Percentiles rank a stretch among this genome's conserved stretches.
These are phyloP conservation scores for Puccinia novopanici DNA, from an alignment of 1,284 basidiomycete species.

Conservation along the genomic window DNA sequence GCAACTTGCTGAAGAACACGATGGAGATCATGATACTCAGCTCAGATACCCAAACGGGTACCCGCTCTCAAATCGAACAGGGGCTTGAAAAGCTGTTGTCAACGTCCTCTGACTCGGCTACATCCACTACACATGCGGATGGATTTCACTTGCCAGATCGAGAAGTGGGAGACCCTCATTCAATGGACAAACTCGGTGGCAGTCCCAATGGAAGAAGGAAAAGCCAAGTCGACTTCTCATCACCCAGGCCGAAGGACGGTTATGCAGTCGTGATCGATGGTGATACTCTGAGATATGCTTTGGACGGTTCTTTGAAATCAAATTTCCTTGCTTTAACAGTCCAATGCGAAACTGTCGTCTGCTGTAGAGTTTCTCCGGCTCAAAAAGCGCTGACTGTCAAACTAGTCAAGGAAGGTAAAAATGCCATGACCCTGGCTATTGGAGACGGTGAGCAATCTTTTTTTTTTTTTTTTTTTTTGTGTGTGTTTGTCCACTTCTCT, in stretches of 20 bases:
- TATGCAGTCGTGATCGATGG: conserved; percentile 97
- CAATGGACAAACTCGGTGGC: background rate
- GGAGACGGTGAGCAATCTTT: conserved; percentile 70
- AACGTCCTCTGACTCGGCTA: conserved; percentile 58
- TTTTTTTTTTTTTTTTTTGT: background rate
- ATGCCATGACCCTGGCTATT: conserved; percentile 94
- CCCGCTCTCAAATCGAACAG: conserved; percentile 83
- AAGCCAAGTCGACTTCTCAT: conserved; percentile 37
- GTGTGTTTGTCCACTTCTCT: background rate
- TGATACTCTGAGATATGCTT: conserved; percentile 81
- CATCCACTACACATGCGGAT: conserved; percentile 33
- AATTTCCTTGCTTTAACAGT: conserved; percentile 83
- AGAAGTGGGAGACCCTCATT: conserved; percentile 49
- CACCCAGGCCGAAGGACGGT: conserved; percentile 59
- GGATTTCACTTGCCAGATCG: conserved; percentile 36
- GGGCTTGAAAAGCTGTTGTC: conserved; percentile 88
- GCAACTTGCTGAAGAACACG: conserved; percentile 83
- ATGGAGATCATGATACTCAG: conserved; percentile 92
- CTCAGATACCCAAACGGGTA: conserved; percentile 73
- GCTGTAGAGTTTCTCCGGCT: conserved; percentile 92
- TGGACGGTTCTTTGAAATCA: conserved; percentile 74
- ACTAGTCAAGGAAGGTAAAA: conserved; percentile 87
- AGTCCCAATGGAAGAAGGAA: background rate
- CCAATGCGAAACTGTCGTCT: conserved; percentile 94
- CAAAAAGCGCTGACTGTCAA: conserved; percentile 96